Percentiles rank a stretch among this genome's conserved stretches.
Evolutionary conservation across 257 asterid species (phyloP).

Genomic region (Gentiana straminea): DNA sequence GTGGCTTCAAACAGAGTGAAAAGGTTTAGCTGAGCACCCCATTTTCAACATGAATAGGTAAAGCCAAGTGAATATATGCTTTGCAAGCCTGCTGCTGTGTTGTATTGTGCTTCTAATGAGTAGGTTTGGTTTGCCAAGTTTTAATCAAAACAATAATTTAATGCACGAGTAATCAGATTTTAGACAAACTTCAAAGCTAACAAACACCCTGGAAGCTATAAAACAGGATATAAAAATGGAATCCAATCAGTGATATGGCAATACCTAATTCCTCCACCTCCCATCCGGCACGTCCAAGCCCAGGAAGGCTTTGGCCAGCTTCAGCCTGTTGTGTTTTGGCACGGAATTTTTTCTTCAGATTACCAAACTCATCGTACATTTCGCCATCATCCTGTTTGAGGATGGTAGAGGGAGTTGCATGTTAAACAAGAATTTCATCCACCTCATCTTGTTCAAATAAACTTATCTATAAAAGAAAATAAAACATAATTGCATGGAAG

Average conservation of each 20-base stretch:
- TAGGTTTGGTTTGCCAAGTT: too few relatives aligned
- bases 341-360: slow-evolving; percentile 94
- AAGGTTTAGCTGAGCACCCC: too few relatives aligned
- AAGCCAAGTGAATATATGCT: too few relatives aligned
- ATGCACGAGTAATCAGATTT: background rate
- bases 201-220: background rate
- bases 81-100: too few relatives aligned
- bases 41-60: too few relatives aligned
- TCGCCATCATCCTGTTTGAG: slow-evolving; percentile 90
- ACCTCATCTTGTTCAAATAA: background rate
- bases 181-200: background rate
- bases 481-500: too few relatives aligned
- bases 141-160: too few relatives aligned
- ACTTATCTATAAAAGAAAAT: too few relatives aligned
- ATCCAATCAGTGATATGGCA: background rate
- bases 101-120: too few relatives aligned
- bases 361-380: slow-evolving; percentile 98
- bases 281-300: slow-evolving; percentile 99
- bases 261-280: slow-evolving; percentile 89
- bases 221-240: background rate
- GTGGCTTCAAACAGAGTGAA: too few relatives aligned
- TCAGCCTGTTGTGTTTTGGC: slow-evolving; percentile 74
- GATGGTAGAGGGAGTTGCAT: background rate
- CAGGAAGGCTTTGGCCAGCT: slow-evolving; percentile 50
- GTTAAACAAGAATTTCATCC: background rate